Evolutionary conservation across 495 filamentous ascomycete genomes (phyloP), one percentile per base, ranked within the genome.

Genomic region (Evernia prunastri): DNA sequence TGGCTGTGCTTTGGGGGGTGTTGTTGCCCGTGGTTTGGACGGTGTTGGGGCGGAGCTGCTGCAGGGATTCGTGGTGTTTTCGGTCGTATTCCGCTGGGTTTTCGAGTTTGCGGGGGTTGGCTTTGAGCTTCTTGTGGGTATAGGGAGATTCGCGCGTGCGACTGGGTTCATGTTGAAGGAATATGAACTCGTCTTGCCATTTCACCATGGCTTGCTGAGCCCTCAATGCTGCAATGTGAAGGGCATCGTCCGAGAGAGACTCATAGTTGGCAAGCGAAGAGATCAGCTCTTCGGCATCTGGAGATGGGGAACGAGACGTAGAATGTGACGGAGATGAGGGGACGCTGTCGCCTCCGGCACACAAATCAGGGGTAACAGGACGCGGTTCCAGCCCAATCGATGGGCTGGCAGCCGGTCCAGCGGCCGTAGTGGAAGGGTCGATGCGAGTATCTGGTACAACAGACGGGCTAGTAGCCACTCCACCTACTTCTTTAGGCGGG

Each of bases 101-200:
- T 33, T 54, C 29, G 17, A 67, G 53, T 42, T 74, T 72, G 36
- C 73, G 64, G 0, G 72, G 71, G 31, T 73, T 68, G 27, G 61
- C 57, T 3, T 68, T 68, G 70, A 4, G 39, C 13, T 59, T 45
- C 17, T 31, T 15, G 17, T 7, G 1, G 23, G 15, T 59, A 6
- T 9, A 0, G 11, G 27, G 15, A 29, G 27, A 20, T 54, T 25
- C 7, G 13, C 17, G 15, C 27, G 20, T 33, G 51, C 71, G 60
- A 75, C 82, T 81, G 25, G 81, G 74, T 42, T 84, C 75, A 60
- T 81, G 80, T 61, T 86, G 80, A 8, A 91, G 79, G 20, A 78
- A 78, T 17, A 84, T 69, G 68, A 80, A 89, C 67, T 92, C 86
- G 23, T 85, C 77, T 70, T 91, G 86, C 77, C 85, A 86, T 8